These are phyloP conservation scores for Moricandia moricandioides DNA, from an alignment of 345 rosid genomes.

Conservation along the genomic window DNA sequence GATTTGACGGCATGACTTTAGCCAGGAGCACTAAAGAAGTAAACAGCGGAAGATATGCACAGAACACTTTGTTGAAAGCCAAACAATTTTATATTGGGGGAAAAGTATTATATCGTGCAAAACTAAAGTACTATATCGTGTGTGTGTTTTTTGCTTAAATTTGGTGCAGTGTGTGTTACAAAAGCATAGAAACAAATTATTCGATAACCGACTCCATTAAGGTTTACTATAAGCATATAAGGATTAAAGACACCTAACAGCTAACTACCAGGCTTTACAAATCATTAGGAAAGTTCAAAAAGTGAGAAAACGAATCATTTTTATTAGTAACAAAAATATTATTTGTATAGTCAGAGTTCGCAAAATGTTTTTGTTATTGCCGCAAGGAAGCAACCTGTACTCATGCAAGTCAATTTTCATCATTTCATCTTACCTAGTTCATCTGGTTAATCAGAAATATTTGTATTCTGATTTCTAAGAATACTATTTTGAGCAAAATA, in stretches of 20 bases:
- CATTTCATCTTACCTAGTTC: too few species aligned
- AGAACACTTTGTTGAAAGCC: not conserved
- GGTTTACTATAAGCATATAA: conserved; percentile 1
- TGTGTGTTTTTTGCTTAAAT: too few species aligned
- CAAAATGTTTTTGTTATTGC: conserved; percentile 24
- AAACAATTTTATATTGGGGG: not conserved
- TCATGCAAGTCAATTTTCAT: not conserved
- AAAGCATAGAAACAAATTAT: conserved; percentile 23
- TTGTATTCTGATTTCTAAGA: too few species aligned
- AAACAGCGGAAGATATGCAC: not conserved
- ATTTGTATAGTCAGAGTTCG: conserved; percentile 4
- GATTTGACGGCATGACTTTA: not conserved
- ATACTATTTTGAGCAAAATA: too few species aligned
- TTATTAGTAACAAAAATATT: not conserved
- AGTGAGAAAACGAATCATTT: conserved; percentile 21
- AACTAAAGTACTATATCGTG: too few species aligned
- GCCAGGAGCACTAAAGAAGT: not conserved
- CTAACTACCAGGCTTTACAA: conserved; percentile 20
- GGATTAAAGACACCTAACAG: conserved; percentile 21
- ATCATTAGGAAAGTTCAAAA: conserved; percentile 5
- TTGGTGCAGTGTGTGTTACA: conserved; percentile 19
- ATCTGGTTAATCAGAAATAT: too few species aligned
- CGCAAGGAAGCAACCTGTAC: not conserved
- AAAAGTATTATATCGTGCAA: not conserved
- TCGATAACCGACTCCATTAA: conserved; percentile 35